Evolutionary conservation across 257 asterid genomes (phyloP), one percentile per base, ranked within the genome.

Genomic region (Phtheirospermum japonicum): DNA sequence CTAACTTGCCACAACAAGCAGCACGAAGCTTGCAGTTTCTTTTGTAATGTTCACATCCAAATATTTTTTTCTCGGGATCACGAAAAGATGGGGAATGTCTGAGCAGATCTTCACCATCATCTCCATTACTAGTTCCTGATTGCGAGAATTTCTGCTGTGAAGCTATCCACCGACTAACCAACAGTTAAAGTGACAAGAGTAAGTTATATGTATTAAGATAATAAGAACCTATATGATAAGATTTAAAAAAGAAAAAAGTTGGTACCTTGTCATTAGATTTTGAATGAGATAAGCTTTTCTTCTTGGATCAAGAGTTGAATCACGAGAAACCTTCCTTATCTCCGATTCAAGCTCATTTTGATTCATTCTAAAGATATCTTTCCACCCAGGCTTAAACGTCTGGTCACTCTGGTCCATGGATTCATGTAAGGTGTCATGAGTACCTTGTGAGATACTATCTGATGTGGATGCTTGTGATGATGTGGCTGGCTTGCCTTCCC

Each of bases 261-360:
- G 63, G 62, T 68, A 92, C 98, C 98, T 92, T 75, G 98, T 92
- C 95, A 92, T 73, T 53, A 92, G 95, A 73, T 92, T 83, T 76
- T 92, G 98, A 77, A 92, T 83, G 42, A 92, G 98, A 73, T 92
- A 92, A 37, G 81, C 95, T 73, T 92, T 92, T 81, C 97, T 84
- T 76, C 98, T 80, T 53, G 97, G 98, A 77, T 92, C 98, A 68
- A 92, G 98, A 49, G 93, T 77, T 64, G 97, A 81, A 73, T 92
- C 97, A 19, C 90, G 84, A 71, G 98, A 86, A 50, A 89, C 98
- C 79, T 89, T 89, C 80, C 90, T 81, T 74, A 92, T 84, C 87
- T 92, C 98, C 19, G 95, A 89, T 77, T 89, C 98, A 66, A 92
- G 96, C 83, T 92, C 98, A 79, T 79, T 92, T 85, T 92, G 98